These are phyloP conservation scores for Xylaria polymorpha DNA, from an alignment of 2,329 filamentous ascomycete genomes.

Conservation along the genomic window DNA sequence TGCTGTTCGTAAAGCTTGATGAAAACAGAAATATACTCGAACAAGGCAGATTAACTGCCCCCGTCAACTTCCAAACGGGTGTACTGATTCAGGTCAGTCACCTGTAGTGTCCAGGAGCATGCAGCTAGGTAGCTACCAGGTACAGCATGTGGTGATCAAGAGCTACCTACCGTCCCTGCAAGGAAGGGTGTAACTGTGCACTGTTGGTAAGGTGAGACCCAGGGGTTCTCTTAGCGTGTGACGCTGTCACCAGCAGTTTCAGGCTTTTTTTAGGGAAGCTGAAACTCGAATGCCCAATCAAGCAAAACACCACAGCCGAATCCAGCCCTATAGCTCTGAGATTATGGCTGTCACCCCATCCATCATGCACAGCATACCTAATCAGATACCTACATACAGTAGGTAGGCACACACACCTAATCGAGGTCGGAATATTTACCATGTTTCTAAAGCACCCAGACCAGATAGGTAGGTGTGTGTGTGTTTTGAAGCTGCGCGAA, in stretches of 20 bases:
- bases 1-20: too few relatives aligned
- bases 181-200: background rate
- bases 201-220: conserved; percentile 1
- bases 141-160: conserved; percentile 9
- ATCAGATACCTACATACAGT: background rate
- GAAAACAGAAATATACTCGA: too few relatives aligned
- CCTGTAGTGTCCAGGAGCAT: conserved; percentile 16
- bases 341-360: conserved; percentile 8
- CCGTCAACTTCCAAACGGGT: background rate
- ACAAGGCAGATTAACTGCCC: background rate
- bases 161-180: background rate
- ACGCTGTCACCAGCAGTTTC: conserved; percentile 39
- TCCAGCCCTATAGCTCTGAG: conserved; percentile 1
- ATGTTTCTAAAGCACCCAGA: background rate
- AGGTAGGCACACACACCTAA: too few relatives aligned
- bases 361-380: background rate
- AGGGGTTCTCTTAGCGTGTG: conserved; percentile 31
- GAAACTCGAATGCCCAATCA: conserved; percentile 24
- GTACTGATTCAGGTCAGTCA: conserved; percentile 2
- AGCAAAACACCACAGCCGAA: conserved; percentile 7
- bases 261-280: conserved; percentile 41
- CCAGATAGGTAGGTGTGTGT: background rate
- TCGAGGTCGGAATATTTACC: too few relatives aligned
- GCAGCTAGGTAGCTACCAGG: background rate
- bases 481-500: conserved; percentile 5